Evolutionary conservation across 2,329 filamentous ascomycete species (phyloP).

Genomic region (Mycosphaerella sp.): DNA sequence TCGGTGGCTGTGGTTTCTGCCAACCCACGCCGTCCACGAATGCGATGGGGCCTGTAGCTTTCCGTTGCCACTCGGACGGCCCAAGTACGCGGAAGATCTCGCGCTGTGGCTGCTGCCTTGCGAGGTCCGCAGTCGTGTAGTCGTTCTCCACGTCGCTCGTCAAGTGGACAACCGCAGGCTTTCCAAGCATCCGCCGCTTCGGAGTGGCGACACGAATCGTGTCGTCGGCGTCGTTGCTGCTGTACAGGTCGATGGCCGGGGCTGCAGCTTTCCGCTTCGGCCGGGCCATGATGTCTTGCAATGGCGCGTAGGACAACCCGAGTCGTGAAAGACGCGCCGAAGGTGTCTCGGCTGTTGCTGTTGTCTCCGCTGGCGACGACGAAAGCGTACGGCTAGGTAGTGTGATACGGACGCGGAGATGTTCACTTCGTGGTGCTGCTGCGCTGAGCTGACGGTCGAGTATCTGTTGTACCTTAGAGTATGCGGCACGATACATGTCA

Average conservation of each 20-base stretch:
- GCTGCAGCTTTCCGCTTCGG: background rate
- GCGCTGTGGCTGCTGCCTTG: background rate
- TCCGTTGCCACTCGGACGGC: background rate
- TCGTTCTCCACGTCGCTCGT: constrained; percentile 4
- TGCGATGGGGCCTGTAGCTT: background rate
- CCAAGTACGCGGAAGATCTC: background rate
- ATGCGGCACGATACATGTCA: no score
- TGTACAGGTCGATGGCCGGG: constrained; percentile 1
- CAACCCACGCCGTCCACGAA: background rate
- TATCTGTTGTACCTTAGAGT: no score
- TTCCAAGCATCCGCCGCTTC: background rate
- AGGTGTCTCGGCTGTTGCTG: no score
- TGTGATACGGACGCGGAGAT: no score
- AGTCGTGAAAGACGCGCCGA: no score
- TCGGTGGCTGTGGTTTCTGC: background rate
- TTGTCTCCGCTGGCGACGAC: no score
- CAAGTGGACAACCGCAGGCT: background rate
- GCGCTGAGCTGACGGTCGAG: no score
- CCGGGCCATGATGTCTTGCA: background rate
- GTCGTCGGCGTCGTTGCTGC: background rate
- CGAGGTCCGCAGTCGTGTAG: background rate
- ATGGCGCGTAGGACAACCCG: background rate
- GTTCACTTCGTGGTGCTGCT: no score
- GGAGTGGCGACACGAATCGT: background rate
- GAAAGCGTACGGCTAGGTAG: no score